A percentile compares a stretch with the other conserved stretches of the same genome.
Conservation (phyloP, 2,329 filamentous ascomycete species). For the Raffaelea arxii region DNA sequence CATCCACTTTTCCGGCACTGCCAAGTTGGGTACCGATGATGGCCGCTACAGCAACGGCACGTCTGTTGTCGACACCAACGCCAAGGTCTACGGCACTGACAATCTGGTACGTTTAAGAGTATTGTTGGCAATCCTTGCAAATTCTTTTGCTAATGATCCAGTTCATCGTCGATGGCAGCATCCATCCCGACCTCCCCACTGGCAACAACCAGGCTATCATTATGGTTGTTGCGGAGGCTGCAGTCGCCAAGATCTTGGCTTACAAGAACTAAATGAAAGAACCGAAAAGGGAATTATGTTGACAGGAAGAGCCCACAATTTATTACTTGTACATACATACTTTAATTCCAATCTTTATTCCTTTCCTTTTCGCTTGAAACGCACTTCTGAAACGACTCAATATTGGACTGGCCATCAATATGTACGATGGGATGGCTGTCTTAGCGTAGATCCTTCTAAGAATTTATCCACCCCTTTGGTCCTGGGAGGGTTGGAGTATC, state of each 20-base stretch:
- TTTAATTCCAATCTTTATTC: too few relatives aligned
- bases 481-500: too few relatives aligned
- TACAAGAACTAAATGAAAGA: too few relatives aligned
- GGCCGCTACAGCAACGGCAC: slow-evolving; percentile 42
- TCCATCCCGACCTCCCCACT: slow-evolving; percentile 60
- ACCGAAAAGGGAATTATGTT: too few relatives aligned
- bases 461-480: too few relatives aligned
- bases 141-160: slow-evolving; percentile 19
- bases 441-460: too few relatives aligned
- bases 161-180: slow-evolving; percentile 57
- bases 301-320: too few relatives aligned
- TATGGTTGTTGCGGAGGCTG: slow-evolving; percentile 54
- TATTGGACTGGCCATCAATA: too few relatives aligned
- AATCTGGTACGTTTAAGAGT: slow-evolving; percentile 29
- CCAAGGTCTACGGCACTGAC: slow-evolving; percentile 57
- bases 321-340: too few relatives aligned
- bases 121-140: not conserved
- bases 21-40: slow-evolving; percentile 50
- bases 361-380: too few relatives aligned
- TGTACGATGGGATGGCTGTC: too few relatives aligned
- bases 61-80: slow-evolving; percentile 52
- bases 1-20: slow-evolving; percentile 39
- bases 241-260: slow-evolving; percentile 40
- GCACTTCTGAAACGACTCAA: too few relatives aligned
- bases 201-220: slow-evolving; percentile 59